These are phyloP conservation scores for Erysimum pusillum DNA, from an alignment of 441 rosid genomes.

Conservation along the genomic window DNA sequence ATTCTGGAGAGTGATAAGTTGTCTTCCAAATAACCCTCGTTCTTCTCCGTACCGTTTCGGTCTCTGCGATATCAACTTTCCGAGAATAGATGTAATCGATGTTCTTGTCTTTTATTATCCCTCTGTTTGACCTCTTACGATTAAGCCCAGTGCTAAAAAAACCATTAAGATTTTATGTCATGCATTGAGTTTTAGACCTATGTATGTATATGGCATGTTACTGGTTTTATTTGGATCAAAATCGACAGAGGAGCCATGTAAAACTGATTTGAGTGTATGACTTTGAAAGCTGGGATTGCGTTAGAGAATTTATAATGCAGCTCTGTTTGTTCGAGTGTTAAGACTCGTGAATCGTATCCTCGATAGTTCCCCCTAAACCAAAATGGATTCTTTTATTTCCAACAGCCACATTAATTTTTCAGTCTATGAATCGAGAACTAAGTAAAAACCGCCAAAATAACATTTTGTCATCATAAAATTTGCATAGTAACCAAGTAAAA, in stretches of 20 bases:
- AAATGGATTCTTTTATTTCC: neutral
- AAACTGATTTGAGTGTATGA: neutral
- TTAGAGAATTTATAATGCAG: neutral
- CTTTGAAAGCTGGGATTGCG: constrained; percentile 17
- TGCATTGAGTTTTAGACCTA: constrained; percentile 1
- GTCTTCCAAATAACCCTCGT: neutral
- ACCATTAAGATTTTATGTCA: neutral
- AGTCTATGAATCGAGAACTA: no score
- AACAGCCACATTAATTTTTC: no score
- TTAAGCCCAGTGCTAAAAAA: constrained; percentile 11
- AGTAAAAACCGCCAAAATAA: no score
- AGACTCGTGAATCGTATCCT: neutral
- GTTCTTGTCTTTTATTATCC: constrained; percentile 1
- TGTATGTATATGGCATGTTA: constrained; percentile 4
- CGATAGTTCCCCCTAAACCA: neutral
- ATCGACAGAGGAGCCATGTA: neutral
- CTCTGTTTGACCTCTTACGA: constrained; percentile 17
- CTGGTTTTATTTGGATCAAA: constrained; percentile 16
- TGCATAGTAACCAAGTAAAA: no score
- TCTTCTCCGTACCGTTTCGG: neutral
- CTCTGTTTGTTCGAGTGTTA: neutral
- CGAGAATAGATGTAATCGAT: constrained; percentile 19
- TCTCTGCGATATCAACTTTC: constrained; percentile 1
- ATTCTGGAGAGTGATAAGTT: neutral
- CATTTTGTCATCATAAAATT: no score